A percentile compares a stretch with the other conserved stretches of the same genome.
Conservation (phyloP, 1,139 yeast genomes). For the Tardiomyces depauwii region DNA sequence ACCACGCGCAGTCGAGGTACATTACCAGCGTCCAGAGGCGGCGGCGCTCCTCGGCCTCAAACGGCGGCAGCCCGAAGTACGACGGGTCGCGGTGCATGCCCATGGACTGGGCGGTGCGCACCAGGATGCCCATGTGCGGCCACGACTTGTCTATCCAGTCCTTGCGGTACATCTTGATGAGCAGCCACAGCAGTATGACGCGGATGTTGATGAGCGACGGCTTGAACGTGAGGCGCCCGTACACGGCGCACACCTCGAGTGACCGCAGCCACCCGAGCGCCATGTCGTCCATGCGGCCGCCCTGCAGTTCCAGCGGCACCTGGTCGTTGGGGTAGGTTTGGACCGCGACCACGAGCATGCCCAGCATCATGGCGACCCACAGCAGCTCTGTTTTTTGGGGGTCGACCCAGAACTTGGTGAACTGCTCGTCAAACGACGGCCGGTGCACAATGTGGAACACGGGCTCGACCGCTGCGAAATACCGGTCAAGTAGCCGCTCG, state of each 20-base stretch:
- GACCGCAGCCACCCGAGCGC: constrained; percentile 18
- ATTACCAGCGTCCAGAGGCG: constrained; percentile 20
- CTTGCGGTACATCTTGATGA: constrained; percentile 17
- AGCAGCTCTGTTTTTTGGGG: constrained; percentile 20
- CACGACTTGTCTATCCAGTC: constrained; percentile 20
- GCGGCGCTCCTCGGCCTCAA: constrained; percentile 23
- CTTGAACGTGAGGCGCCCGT: constrained; percentile 22
- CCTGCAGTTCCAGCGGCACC: constrained; percentile 11
- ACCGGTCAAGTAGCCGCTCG: constrained; percentile 19
- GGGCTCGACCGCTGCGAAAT: constrained; percentile 19
- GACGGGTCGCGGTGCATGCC: constrained; percentile 27
- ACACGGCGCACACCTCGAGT: constrained; percentile 20
- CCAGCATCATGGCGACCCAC: constrained; percentile 22
- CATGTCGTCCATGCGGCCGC: constrained; percentile 17
- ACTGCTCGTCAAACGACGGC: constrained; percentile 19
- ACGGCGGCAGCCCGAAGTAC: constrained; percentile 23
- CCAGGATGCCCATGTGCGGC: constrained; percentile 19
- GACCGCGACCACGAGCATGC: constrained; percentile 20
- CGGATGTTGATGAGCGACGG: constrained; percentile 23
- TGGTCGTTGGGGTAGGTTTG: constrained; percentile 17
- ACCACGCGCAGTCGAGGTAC: constrained; percentile 17
- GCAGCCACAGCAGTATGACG: constrained; percentile 21
- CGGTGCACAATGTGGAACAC: constrained; percentile 21
- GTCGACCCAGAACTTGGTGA: constrained; percentile 20
- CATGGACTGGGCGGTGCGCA: constrained; percentile 22